Percentiles rank a stretch among this genome's conserved stretches.
These are phyloP conservation scores for Bruguiera parviflora DNA, from an alignment of 345 rosid genomes.

Conservation along the genomic window DNA sequence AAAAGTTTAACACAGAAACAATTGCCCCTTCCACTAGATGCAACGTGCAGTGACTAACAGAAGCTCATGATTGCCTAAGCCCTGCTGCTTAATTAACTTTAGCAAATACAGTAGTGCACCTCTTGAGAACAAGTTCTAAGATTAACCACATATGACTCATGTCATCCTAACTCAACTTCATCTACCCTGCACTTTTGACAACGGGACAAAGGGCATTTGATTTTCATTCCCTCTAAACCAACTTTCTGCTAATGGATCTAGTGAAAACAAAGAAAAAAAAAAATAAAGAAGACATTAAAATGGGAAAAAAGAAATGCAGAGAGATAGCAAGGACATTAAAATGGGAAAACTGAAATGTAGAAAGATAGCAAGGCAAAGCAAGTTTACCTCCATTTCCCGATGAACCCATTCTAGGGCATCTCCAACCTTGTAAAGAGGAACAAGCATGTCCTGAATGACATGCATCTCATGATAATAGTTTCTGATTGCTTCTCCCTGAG, in stretches of 20 bases:
- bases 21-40: no score
- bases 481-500: conserved; percentile 97
- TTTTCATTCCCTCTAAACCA: no score
- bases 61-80: no score
- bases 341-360: no score
- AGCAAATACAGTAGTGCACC: background rate
- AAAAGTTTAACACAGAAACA: no score
- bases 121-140: background rate
- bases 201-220: no score
- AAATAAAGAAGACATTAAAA: no score
- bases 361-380: background rate
- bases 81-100: background rate
- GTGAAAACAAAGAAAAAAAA: no score
- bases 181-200: background rate
- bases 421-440: conserved; percentile 94
- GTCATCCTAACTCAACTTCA: background rate
- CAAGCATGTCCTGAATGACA: conserved; percentile 98
- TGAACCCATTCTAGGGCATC: conserved; percentile 95
- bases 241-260: no score
- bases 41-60: no score
- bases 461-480: conserved; percentile 98
- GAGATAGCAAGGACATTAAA: background rate
- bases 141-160: background rate
- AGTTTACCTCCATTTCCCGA: conserved; percentile 89
- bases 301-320: no score